Evolutionary conservation across 1,284 basidiomycete genomes (phyloP).

Genomic region (Pascua guehoae): DNA sequence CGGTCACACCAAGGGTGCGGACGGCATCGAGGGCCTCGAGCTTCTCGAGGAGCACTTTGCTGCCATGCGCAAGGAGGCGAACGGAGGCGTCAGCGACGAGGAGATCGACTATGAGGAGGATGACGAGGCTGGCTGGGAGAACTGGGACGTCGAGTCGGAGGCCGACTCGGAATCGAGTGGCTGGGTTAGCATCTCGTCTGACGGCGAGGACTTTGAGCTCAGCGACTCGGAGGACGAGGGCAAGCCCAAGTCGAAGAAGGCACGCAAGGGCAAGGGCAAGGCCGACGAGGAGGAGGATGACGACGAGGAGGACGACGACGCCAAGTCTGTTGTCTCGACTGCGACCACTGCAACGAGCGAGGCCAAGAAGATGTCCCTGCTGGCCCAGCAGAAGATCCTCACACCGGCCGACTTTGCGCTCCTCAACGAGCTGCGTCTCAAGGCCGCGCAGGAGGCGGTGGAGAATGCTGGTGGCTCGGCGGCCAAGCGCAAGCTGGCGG

Average conservation of each 20-base stretch:
- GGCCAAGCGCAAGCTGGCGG: conserved; percentile 81
- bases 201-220: conserved; percentile 67
- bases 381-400: conserved; percentile 65
- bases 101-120: conserved; percentile 52
- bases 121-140: conserved; percentile 75
- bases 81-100: conserved; percentile 52
- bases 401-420: conserved; percentile 96
- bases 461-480: conserved; percentile 68
- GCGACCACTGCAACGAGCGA: conserved; percentile 40
- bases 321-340: conserved; percentile 41
- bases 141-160: conserved; percentile 83
- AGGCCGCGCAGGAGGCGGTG: conserved; percentile 71
- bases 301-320: conserved; percentile 36
- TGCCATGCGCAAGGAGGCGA: conserved; percentile 64
- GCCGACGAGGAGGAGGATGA: conserved; percentile 37
- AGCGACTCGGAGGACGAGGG: conserved; percentile 82
- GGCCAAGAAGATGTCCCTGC: conserved; percentile 46
- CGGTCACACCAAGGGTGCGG: conserved; percentile 67
- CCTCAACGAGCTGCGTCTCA: conserved; percentile 81
- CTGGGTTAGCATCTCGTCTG: conserved; percentile 83
- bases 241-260: conserved; percentile 32
- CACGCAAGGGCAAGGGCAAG: conserved; percentile 37
- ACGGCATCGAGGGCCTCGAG: conserved; percentile 88
- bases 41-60: conserved; percentile 83
- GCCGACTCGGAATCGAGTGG: conserved; percentile 64